Conservation (phyloP, 140 eudicot genomes). For the Anethum foeniculum region DNA sequence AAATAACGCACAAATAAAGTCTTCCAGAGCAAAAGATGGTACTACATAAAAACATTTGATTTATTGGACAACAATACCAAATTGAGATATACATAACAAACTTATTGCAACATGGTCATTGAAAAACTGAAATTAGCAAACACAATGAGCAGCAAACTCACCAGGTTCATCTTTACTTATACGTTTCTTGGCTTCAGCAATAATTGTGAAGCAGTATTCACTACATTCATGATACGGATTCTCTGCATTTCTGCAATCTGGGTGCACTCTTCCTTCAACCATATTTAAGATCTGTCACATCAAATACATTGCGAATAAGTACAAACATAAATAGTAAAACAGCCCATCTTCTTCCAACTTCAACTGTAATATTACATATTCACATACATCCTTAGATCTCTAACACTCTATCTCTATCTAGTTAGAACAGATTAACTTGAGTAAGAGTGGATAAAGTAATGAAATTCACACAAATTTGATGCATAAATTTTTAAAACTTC, state of each 20-base stretch:
- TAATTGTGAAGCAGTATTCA: constrained; percentile 59
- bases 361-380: neutral
- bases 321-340: neutral
- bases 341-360: neutral
- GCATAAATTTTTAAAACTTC: too few relatives aligned
- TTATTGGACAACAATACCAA: neutral
- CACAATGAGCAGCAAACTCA: constrained; percentile 13
- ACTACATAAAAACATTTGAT: neutral
- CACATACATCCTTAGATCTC: neutral
- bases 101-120: neutral
- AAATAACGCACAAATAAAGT: neutral
- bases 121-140: neutral
- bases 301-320: neutral
- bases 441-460: neutral
- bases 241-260: constrained; percentile 70
- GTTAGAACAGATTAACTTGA: neutral
- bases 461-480: too few relatives aligned
- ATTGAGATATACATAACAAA: neutral
- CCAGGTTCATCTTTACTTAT: constrained; percentile 31
- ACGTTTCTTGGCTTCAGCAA: constrained; percentile 59
- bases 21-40: neutral
- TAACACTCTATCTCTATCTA: neutral
- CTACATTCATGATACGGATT: constrained; percentile 74
- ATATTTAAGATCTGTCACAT: constrained; percentile 11
- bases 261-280: constrained; percentile 64